A percentile compares a stretch with the other conserved stretches of the same genome.
These are phyloP conservation scores for Isabelozyma gotoi DNA, from an alignment of 805 yeast species.

Conservation along the genomic window DNA sequence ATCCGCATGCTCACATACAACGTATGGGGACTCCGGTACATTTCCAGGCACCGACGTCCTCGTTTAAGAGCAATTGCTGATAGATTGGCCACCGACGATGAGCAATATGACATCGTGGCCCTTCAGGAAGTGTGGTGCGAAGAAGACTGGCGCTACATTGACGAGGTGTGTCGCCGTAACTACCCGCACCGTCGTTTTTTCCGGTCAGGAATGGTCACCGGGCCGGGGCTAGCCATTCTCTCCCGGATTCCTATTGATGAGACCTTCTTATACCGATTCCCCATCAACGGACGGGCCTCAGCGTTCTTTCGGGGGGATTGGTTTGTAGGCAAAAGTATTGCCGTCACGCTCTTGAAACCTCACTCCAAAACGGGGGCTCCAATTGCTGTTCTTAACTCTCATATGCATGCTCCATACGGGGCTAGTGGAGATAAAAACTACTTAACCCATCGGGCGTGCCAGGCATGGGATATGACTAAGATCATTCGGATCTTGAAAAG, in stretches of 20 bases:
- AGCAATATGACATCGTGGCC: slow-evolving; percentile 77
- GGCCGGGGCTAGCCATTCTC: slow-evolving; percentile 88
- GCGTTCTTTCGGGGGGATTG: slow-evolving; percentile 96
- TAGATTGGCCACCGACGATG: slow-evolving; percentile 44
- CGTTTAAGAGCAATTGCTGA: slow-evolving; percentile 77
- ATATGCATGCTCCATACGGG: slow-evolving; percentile 94
- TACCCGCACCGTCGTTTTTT: slow-evolving; percentile 72
- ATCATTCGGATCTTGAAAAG: slow-evolving; percentile 57
- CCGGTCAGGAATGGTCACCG: slow-evolving; percentile 81
- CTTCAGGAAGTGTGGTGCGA: slow-evolving; percentile 94
- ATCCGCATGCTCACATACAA: slow-evolving; percentile 66
- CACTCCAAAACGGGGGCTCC: slow-evolving; percentile 46
- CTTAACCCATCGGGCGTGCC: slow-evolving; percentile 85
- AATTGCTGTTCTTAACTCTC: slow-evolving; percentile 83
- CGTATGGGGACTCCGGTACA: slow-evolving; percentile 87
- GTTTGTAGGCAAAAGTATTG: slow-evolving; percentile 91
- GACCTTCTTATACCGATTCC: slow-evolving; percentile 79
- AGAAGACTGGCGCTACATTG: slow-evolving; percentile 75
- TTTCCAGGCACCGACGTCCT: slow-evolving; percentile 66
- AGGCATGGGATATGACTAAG: slow-evolving; percentile 92
- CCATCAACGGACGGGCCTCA: slow-evolving; percentile 90
- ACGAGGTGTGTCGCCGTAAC: slow-evolving; percentile 36
- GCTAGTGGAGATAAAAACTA: slow-evolving; percentile 83
- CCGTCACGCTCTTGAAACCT: slow-evolving; percentile 65
- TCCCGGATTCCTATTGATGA: slow-evolving; percentile 81